Conservation (phyloP, 495 filamentous ascomycete species). For the Cudoniella acicularis region DNA sequence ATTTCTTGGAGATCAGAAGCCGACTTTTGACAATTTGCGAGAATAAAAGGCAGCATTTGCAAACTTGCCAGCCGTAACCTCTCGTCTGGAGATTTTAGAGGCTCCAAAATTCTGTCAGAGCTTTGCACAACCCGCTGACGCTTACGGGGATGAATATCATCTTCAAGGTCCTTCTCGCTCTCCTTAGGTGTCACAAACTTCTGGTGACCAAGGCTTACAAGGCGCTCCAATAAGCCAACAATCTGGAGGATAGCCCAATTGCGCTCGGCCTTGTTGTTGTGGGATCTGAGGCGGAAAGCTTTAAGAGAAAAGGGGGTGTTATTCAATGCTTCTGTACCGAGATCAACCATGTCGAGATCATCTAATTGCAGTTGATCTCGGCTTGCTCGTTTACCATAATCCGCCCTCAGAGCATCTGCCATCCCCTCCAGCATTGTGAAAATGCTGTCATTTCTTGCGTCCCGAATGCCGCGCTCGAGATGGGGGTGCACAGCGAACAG, state of each 20-base stretch:
- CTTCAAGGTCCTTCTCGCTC: conserved; percentile 24
- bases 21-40: conserved; percentile 16
- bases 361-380: conserved; percentile 73
- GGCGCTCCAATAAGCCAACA: conserved; percentile 44
- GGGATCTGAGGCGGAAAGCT: conserved; percentile 33
- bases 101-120: conserved; percentile 59
- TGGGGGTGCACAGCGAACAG: conserved; percentile 63
- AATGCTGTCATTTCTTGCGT: conserved; percentile 22
- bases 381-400: conserved; percentile 68
- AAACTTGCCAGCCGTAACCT: conserved; percentile 62
- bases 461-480: conserved; percentile 42
- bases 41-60: conserved; percentile 70
- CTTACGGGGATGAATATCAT: conserved; percentile 49
- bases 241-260: conserved; percentile 51
- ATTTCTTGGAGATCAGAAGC: conserved; percentile 26
- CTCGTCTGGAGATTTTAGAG: conserved; percentile 51
- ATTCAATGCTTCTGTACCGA: conserved; percentile 32
- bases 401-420: conserved; percentile 58
- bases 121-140: conserved; percentile 54
- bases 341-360: conserved; percentile 58
- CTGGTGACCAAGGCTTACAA: conserved; percentile 28
- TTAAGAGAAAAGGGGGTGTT: conserved; percentile 40
- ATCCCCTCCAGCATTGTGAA: conserved; percentile 46
- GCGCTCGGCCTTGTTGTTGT: conserved; percentile 42
- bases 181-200: conserved; percentile 11